Base-by-base conservation (phyloP, 768 basidiomycete genomes). In the Tubosaeta sp. region DNA sequence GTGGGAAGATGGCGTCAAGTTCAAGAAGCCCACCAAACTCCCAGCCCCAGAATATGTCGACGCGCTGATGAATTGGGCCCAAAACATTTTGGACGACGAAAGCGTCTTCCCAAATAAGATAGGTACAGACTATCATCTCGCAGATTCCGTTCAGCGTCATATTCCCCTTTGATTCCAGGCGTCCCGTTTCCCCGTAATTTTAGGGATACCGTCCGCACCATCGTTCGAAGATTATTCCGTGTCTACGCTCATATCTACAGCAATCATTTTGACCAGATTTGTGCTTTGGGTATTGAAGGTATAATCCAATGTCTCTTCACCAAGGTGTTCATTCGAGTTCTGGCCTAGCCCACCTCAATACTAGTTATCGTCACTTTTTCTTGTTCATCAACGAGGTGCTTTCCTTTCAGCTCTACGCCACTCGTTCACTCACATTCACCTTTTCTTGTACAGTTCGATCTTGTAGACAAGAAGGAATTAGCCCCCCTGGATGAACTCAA, bases 181-280 rank as follows among this genome's bases (percentile, higher is more conserved):
- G 84, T 93, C 5, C 84, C 91, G 2, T 98, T 98, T 70, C 90
- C 94, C 1, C 83, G 80, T 65, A 91, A 83, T 65, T 98, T 97
- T 72, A 83, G 85, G 27, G 87, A 91, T 16, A 95, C 91, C 0
- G 88, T 97, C 55, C 86, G 92, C 65, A 92, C 91, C 10, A 93
- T 99, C 53, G 82, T 92, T 52, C 82, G 97, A 42, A 82, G 97
- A 26, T 70, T 99, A 50, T 99, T 99, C 79, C 82, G 97, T 16
- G 90, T 99, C 38, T 99, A 99, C 67, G 97, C 94, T 17, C 97
- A 99, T 68, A 85, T 98, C 65, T 99, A 99, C 76, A 95, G 94
- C 76, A 95, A 93, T 60, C 97, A 99, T 71, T 98, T 99, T 69
- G 97, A 98, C 63, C 95, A 98, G 62, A 91, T 98, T 53, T 98